Base-by-base conservation (phyloP, 2,329 filamentous ascomycete species). In the Cryphonectria carpinicola region DNA sequence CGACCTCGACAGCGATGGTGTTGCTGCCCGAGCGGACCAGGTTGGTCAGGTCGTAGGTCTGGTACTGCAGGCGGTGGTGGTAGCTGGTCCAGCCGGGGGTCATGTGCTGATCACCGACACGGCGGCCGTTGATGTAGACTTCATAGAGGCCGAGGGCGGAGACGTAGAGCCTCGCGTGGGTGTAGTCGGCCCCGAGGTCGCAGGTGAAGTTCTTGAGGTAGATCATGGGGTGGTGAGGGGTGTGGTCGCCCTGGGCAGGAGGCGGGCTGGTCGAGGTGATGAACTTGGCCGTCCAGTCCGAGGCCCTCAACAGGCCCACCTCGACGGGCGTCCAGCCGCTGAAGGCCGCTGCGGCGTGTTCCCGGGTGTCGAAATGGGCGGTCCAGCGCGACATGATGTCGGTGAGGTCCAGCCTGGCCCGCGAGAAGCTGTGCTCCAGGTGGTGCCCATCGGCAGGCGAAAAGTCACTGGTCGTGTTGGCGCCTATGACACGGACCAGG, bases 81-180 rank as follows among this genome's bases (percentile, higher is more conserved):
- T 86, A 86, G 65, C 79, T 80, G 6, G 80, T 81, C 81, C 83
- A 85, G 0, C 83, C 83, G 0, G 83, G 83, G 35, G 82, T 80
- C 75, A 83, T 76, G 49, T 73, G 72, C 41, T 75, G 71, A 62
- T 79, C 76, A 0, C 76, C 76, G 6, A 81, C 77, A 6, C 69
- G 72, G 28, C 72, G 72, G 1, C 81, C 81, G 70, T 84, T 84
- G 70, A 84, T 77, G 14, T 76, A 78, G 0, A 77, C 80, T n/a
- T 77, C 74, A 70, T 80, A 84, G 2, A 82, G 76, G 5, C 81
- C 81, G 22, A 79, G 74, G 1, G 77, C 77, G 0, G 81, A 81
- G 66, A 81, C 66, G 60, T 73, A 73, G 19, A 72, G 71, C 49
- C 71, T 68, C 25, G 71, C 71, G 22, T 67, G 68, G 5, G 22